Conservation (phyloP, 768 basidiomycete species). For the Leccinum broughii region DNA sequence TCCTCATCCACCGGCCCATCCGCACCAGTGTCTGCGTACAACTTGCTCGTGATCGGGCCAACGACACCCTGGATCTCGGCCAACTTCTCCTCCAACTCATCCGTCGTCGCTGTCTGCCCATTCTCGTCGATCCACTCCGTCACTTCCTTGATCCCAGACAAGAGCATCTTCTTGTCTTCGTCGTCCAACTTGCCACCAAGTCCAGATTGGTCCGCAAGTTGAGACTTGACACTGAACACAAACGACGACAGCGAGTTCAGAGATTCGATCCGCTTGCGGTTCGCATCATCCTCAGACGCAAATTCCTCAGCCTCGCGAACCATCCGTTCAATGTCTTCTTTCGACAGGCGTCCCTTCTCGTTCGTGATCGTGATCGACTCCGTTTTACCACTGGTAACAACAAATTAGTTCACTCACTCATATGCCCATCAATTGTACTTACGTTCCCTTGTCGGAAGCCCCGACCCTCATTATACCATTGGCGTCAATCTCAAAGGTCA, state of each 20-base stretch:
- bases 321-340: conserved; percentile 96
- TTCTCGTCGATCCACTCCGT: conserved; percentile 92
- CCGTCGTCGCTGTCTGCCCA: conserved; percentile 70
- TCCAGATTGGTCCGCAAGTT: conserved; percentile 84
- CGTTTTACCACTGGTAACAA: conserved; percentile 63
- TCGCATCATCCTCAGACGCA: conserved; percentile 74
- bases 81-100: conserved; percentile 92
- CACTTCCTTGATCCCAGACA: conserved; percentile 81
- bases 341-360: conserved; percentile 88
- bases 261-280: conserved; percentile 83
- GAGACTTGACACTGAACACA: conserved; percentile 85
- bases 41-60: conserved; percentile 83
- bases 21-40: conserved; percentile 54
- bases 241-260: conserved; percentile 80
- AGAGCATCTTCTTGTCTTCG: conserved; percentile 82
- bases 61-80: conserved; percentile 71
- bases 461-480: conserved; percentile 95
- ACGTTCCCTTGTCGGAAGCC: conserved; percentile 94
- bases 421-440: conserved; percentile 28
- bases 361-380: conserved; percentile 93
- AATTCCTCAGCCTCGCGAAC: conserved; percentile 92
- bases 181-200: conserved; percentile 85
- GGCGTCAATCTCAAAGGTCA: conserved; percentile 83
- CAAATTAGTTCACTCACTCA: background rate
- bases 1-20: conserved; percentile 41